Percentiles rank a stretch among this genome's conserved stretches.
Conservation (phyloP, 441 rosid genomes). For the Brassica balearica region DNA sequence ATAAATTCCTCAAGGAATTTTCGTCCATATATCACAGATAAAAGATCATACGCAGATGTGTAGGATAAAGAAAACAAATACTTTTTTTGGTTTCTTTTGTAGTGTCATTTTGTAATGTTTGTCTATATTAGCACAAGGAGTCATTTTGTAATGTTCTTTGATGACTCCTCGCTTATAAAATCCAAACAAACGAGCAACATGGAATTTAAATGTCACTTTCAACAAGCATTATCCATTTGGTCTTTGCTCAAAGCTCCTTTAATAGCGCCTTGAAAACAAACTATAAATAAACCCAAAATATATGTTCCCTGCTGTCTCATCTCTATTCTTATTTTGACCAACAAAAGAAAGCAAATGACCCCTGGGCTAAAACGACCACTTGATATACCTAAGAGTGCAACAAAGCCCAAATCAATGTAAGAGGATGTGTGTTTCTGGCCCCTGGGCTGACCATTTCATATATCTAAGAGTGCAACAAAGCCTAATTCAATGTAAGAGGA, state of each 20-base stretch:
- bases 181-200: not conserved
- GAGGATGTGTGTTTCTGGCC: not conserved
- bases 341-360: conserved; percentile 7
- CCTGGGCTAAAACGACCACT: not conserved
- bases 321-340: not conserved
- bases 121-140: conserved; percentile 30
- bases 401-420: not conserved
- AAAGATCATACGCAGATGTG: conserved; percentile 29
- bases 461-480: conserved; percentile 8
- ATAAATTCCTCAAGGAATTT: conserved; percentile 13
- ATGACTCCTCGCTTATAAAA: not conserved
- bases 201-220: conserved; percentile 12
- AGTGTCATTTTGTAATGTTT: conserved; percentile 24
- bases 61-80: conserved; percentile 11
- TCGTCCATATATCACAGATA: not conserved
- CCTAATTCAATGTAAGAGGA: not conserved
- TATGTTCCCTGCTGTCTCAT: not conserved
- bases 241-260: not conserved
- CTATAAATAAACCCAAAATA: conserved; percentile 17
- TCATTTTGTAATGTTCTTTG: conserved; percentile 16
- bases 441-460: not conserved
- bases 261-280: not conserved
- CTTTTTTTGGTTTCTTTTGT: conserved; percentile 13
- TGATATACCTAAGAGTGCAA: not conserved
- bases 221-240: conserved; percentile 12